These are phyloP conservation scores for Plicaturopsis crispa DNA, from an alignment of 768 basidiomycete genomes.

Conservation along the genomic window DNA sequence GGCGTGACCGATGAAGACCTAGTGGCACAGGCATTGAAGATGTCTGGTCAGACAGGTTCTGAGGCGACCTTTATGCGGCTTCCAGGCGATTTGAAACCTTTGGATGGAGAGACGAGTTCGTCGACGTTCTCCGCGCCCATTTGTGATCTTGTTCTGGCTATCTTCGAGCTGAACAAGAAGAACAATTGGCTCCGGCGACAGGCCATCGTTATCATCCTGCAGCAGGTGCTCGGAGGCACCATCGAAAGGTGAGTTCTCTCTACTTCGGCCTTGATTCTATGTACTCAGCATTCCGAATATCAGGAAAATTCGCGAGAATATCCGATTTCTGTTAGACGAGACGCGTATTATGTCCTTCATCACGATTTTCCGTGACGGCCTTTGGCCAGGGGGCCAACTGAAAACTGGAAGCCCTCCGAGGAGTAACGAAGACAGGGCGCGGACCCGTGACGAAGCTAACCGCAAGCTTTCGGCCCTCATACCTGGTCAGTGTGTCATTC, in stretches of 20 bases:
- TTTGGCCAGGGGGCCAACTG: slow-evolving; percentile 85
- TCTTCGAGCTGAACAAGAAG: slow-evolving; percentile 93
- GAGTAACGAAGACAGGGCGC: slow-evolving; percentile 70
- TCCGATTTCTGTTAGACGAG: slow-evolving; percentile 59
- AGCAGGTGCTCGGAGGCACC: slow-evolving; percentile 92
- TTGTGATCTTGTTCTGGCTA: slow-evolving; percentile 85
- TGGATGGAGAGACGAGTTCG: slow-evolving; percentile 84
- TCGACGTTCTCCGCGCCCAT: slow-evolving; percentile 91
- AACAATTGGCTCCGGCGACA: slow-evolving; percentile 96
- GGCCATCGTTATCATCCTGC: slow-evolving; percentile 92
- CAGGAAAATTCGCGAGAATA: slow-evolving; percentile 84
- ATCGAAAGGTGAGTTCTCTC: slow-evolving; percentile 72
- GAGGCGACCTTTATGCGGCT: slow-evolving; percentile 69
- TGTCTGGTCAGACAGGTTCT: slow-evolving; percentile 54
- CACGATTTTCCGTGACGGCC: slow-evolving; percentile 54
- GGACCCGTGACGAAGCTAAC: slow-evolving; percentile 81
- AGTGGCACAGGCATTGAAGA: slow-evolving; percentile 71
- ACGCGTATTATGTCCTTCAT: slow-evolving; percentile 63
- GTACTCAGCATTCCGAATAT: background rate
- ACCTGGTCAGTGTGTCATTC: slow-evolving; percentile 52
- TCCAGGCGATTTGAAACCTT: slow-evolving; percentile 68
- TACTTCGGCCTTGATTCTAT: background rate
- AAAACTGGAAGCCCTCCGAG: slow-evolving; percentile 56
- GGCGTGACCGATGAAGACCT: slow-evolving; percentile 80
- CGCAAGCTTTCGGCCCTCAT: slow-evolving; percentile 85